These are phyloP conservation scores for Penicillium sp. DNA, from an alignment of 2,329 filamentous ascomycete genomes.

Conservation along the genomic window DNA sequence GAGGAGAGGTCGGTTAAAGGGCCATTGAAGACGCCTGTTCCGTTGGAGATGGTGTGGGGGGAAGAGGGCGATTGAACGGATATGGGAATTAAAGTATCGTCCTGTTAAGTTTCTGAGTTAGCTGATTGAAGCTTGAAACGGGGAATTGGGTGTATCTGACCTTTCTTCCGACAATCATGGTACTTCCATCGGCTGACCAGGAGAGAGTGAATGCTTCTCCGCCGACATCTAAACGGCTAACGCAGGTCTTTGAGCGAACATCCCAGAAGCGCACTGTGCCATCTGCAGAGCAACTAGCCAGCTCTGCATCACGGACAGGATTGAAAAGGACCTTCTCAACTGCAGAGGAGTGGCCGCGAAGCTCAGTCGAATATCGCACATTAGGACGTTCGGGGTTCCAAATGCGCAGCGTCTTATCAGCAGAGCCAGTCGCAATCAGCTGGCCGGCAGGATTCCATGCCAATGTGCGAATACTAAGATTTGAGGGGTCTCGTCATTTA, in stretches of 20 bases:
- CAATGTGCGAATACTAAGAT: conserved; percentile 68
- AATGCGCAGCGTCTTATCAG: conserved; percentile 84
- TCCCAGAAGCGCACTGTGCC: conserved; percentile 54
- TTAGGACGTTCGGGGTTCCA: conserved; percentile 69
- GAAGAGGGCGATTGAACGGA: conserved; percentile 43
- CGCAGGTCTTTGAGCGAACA: conserved; percentile 49
- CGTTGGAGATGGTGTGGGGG: conserved; percentile 29
- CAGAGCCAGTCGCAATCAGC: conserved; percentile 81
- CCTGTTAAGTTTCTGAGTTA: conserved; percentile 28
- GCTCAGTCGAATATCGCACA: conserved; percentile 49
- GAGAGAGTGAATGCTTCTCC: conserved; percentile 51
- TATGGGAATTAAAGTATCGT: conserved; percentile 49
- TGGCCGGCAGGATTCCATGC: conserved; percentile 87
- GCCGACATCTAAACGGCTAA: conserved; percentile 49
- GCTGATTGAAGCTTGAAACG: not conserved
- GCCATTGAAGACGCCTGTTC: conserved; percentile 4
- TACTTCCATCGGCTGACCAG: conserved; percentile 50
- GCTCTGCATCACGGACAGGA: conserved; percentile 49
- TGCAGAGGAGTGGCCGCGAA: conserved; percentile 48
- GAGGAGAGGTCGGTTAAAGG: conserved; percentile 7
- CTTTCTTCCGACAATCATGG: conserved; percentile 49
- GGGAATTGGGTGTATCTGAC: conserved; percentile 26
- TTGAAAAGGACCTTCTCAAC: conserved; percentile 53
- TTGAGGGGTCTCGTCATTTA: conserved; percentile 7
- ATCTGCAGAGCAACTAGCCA: conserved; percentile 51